Conservation (phyloP, 1,284 basidiomycete genomes). For the Phellopilus nigrolimitatus region DNA sequence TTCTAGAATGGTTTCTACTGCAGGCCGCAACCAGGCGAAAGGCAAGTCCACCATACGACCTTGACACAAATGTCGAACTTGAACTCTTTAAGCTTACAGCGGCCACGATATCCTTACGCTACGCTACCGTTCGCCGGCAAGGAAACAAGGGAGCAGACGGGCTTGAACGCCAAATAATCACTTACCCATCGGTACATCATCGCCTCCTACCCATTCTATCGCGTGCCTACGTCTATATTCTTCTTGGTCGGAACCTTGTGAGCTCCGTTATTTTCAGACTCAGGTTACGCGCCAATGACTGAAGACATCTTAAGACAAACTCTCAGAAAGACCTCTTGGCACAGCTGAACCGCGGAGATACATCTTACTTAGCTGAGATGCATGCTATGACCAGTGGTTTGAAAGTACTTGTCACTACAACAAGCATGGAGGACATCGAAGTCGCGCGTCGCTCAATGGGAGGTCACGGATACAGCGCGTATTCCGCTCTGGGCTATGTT, state of each 20-base stretch:
- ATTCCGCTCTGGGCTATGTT: conserved; percentile 58
- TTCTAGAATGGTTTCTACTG: conserved; percentile 54
- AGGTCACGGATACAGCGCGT: conserved; percentile 73
- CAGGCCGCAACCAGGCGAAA: conserved; percentile 58
- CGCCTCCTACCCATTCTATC: conserved; percentile 68
- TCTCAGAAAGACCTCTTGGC: conserved; percentile 47
- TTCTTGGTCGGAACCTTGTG: conserved; percentile 60
- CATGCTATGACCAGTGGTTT: conserved; percentile 70
- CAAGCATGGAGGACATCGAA: conserved; percentile 58
- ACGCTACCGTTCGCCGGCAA: conserved; percentile 70
- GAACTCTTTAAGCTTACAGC: conserved; percentile 40
- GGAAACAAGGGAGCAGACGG: conserved; percentile 48
- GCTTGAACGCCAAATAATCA: conserved; percentile 61
- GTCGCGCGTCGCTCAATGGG: conserved; percentile 68
- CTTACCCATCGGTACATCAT: conserved; percentile 65
- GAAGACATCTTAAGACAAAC: conserved; percentile 37
- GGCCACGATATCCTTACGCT: conserved; percentile 69
- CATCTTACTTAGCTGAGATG: conserved; percentile 59
- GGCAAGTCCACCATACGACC: conserved; percentile 30
- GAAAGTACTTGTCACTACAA: conserved; percentile 57
- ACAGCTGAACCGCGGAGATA: conserved; percentile 52
- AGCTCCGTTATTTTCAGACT: conserved; percentile 38
- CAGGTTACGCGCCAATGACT: conserved; percentile 25
- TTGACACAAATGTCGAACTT: background rate
- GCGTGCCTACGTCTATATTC: conserved; percentile 67